A percentile compares a stretch with the other conserved stretches of the same genome.
phyloP scores from a whole-genome alignment of 2,329 filamentous ascomycete genomes.

The Zarea fungicola region DNA sequence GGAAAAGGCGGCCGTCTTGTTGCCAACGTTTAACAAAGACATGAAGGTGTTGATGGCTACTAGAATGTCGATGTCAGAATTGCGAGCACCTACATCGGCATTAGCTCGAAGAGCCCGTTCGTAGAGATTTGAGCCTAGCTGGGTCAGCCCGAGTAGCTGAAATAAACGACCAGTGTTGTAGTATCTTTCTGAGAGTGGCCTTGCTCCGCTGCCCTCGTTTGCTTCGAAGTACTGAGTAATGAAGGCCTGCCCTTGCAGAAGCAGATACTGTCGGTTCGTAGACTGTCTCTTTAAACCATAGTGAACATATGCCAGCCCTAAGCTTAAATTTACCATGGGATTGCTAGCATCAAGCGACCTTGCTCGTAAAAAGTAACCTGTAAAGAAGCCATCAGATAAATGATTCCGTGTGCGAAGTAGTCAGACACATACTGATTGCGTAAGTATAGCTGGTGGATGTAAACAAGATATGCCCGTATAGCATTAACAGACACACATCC shows the following conservation, averaged over 20 bases:
- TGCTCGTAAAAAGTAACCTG: constrained; percentile 78
- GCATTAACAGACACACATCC: constrained; percentile 75
- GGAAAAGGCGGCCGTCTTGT: constrained; percentile 22
- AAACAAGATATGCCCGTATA: constrained; percentile 88
- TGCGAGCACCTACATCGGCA: neutral
- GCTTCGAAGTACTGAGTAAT: constrained; percentile 42
- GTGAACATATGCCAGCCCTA: constrained; percentile 82
- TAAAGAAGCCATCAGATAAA: neutral
- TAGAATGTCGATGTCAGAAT: constrained; percentile 24
- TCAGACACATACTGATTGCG: constrained; percentile 59
- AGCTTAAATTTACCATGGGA: constrained; percentile 71
- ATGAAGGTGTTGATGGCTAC: constrained; percentile 29
- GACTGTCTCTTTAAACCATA: constrained; percentile 84
- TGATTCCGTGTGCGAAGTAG: neutral
- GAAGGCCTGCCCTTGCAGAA: constrained; percentile 80
- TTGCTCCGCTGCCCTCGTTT: neutral
- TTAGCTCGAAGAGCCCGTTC: constrained; percentile 28
- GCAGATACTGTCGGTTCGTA: constrained; percentile 82
- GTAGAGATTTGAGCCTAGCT: constrained; percentile 68
- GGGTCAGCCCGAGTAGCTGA: constrained; percentile 31
- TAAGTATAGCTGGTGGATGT: constrained; percentile 77
- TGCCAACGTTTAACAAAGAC: constrained; percentile 26
- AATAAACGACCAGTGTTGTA: constrained; percentile 36
- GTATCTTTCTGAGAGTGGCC: constrained; percentile 28
- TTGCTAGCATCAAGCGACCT: constrained; percentile 71